Conservation (phyloP, 108 stramenopile species). For the Conticribra weissflogii region DNA sequence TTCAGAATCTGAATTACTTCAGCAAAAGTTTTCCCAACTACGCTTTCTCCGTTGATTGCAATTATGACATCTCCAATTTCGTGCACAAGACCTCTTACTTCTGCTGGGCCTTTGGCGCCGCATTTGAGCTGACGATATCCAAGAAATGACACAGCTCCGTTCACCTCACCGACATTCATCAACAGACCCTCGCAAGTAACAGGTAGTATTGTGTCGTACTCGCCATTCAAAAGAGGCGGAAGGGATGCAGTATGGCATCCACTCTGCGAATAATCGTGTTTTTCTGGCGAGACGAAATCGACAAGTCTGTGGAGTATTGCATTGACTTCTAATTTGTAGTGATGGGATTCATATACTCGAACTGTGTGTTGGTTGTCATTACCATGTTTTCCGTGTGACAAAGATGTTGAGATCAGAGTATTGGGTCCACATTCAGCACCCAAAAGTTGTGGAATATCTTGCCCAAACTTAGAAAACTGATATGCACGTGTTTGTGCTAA, state of each 20-base stretch:
- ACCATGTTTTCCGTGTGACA: slow-evolving; percentile 10
- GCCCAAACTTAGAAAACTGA: slow-evolving; percentile 82
- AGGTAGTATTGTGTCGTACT: slow-evolving; percentile 85
- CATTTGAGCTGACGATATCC: slow-evolving; percentile 69
- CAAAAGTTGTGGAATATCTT: slow-evolving; percentile 60
- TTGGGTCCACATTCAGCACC: slow-evolving; percentile 68
- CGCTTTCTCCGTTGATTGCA: slow-evolving; percentile 80
- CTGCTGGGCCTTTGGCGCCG: slow-evolving; percentile 76
- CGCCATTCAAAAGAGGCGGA: slow-evolving; percentile 73
- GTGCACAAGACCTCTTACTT: slow-evolving; percentile 65
- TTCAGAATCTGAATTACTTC: slow-evolving; percentile 76
- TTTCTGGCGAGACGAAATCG: slow-evolving; percentile 24
- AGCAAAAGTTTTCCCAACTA: slow-evolving; percentile 79
- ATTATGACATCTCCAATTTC: slow-evolving; percentile 78
- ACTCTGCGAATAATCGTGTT: slow-evolving; percentile 1
- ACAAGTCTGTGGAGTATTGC: slow-evolving; percentile 30
- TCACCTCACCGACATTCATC: slow-evolving; percentile 88
- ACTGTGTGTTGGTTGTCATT: slow-evolving; percentile 26
- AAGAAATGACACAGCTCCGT: slow-evolving; percentile 80
- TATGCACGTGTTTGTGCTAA: slow-evolving; percentile 71
- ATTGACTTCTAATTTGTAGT: slow-evolving; percentile 13
- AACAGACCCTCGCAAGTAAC: slow-evolving; percentile 80
- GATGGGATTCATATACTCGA: slow-evolving; percentile 3
- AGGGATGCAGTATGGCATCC: slow-evolving; percentile 35
- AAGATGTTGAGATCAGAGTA: neutral